Percentiles rank a stretch among this genome's conserved stretches.
These are phyloP conservation scores for Kluyveromyces aestuarii DNA, from an alignment of 805 yeast genomes.

Conservation along the genomic window DNA sequence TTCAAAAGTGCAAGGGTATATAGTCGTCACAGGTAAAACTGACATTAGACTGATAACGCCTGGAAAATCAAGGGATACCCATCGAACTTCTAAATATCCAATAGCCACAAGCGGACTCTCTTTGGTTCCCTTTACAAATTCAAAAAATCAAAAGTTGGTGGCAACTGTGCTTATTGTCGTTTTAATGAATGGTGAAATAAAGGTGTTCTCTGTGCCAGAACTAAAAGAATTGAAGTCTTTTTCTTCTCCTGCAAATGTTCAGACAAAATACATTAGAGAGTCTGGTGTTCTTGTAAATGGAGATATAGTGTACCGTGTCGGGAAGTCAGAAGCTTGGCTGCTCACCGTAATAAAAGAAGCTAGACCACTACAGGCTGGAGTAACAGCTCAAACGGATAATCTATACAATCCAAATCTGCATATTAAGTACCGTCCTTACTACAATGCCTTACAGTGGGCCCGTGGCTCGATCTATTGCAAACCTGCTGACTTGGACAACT, in stretches of 20 bases:
- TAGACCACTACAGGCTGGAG: slow-evolving; percentile 35
- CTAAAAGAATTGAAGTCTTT: slow-evolving; percentile 47
- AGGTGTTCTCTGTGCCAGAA: slow-evolving; percentile 47
- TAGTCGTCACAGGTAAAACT: slow-evolving; percentile 44
- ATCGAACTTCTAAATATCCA: slow-evolving; percentile 46
- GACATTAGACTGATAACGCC: slow-evolving; percentile 58
- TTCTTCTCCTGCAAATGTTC: slow-evolving; percentile 35
- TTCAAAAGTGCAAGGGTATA: slow-evolving; percentile 47
- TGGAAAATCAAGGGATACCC: slow-evolving; percentile 54
- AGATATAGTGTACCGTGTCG: slow-evolving; percentile 48
- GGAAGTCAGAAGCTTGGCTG: slow-evolving; percentile 44
- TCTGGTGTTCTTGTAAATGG: slow-evolving; percentile 45
- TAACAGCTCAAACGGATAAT: slow-evolving; percentile 38
- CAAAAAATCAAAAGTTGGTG: slow-evolving; percentile 19
- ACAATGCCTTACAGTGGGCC: slow-evolving; percentile 78
- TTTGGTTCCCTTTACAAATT: slow-evolving; percentile 19
- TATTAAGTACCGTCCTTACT: slow-evolving; percentile 72
- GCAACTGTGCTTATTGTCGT: slow-evolving; percentile 43
- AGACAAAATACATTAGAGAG: slow-evolving; percentile 32
- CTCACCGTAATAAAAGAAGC: slow-evolving; percentile 39
- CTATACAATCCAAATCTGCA: slow-evolving; percentile 61
- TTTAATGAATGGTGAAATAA: slow-evolving; percentile 39
- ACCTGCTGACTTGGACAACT: slow-evolving; percentile 48
- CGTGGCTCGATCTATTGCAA: slow-evolving; percentile 62
- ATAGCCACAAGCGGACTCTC: slow-evolving; percentile 45